Evolutionary conservation across 768 basidiomycete species (phyloP), one percentile per base, ranked within the genome.

Genomic region (Clitopilus passeckerianus): DNA sequence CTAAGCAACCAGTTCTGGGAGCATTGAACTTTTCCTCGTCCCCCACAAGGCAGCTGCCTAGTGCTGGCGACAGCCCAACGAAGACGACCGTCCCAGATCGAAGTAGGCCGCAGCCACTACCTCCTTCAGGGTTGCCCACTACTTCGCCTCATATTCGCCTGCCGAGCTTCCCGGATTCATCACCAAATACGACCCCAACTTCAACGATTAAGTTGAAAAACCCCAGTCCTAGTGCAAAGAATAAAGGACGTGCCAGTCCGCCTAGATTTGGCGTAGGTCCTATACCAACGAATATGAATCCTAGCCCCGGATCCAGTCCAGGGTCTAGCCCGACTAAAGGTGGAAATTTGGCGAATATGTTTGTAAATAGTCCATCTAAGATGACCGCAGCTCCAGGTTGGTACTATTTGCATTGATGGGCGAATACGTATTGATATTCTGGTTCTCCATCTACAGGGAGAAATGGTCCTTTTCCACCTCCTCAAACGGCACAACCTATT

Each of bases 401-500:
- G 12, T 23, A 30, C 3, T 7, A 30, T 7, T n/a, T n/a, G n/a
- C n/a, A n/a, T n/a, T n/a, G n/a, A n/a, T n/a, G n/a, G n/a, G n/a
- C n/a, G n/a, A n/a, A n/a, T n/a, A n/a, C n/a, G n/a, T n/a, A n/a
- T n/a, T n/a, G n/a, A n/a, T n/a, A n/a, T n/a, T n/a, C n/a, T n/a
- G n/a, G n/a, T n/a, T n/a, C n/a, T n/a, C n/a, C n/a, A 55, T 34
- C 6, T 34, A 24, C 30, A 55, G 54, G 54, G 10, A 30, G 30
- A 55, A 23, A 55, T 33, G 35, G 54, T 22, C 54, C 35, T 6
- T 44, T 18, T 27, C 54, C 23, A 27, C 54, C 27, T 30, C 57
- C 22, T 37, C 55, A 56, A 54, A 67, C 70, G 9, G 65, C 71
- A 15, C 71, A 72, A 5, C 70, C 69, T 1, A 67, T 69, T 8